Percentiles rank a stretch among this genome's conserved stretches.
These are phyloP conservation scores for Biscogniauxia sp. DNA, from an alignment of 2,329 filamentous ascomycete species.

Conservation along the genomic window DNA sequence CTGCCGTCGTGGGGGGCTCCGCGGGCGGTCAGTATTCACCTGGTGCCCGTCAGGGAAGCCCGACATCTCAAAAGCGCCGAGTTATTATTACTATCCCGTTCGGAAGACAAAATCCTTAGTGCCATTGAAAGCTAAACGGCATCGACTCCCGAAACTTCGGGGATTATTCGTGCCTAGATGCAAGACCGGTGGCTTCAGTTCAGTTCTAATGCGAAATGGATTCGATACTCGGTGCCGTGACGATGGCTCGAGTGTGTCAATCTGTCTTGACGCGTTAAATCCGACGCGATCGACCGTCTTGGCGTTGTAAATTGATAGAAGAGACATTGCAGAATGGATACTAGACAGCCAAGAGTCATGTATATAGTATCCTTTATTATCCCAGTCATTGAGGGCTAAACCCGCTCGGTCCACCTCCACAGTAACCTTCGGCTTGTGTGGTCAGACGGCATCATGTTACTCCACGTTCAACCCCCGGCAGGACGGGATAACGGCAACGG, in stretches of 20 bases:
- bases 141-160: neutral
- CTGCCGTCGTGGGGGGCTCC: slow-evolving; percentile 26
- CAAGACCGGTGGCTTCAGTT: neutral
- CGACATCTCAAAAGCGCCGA: neutral
- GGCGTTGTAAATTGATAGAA: neutral
- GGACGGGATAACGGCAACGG: neutral
- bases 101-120: neutral
- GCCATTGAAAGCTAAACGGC: neutral
- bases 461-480: neutral
- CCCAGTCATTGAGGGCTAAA: neutral
- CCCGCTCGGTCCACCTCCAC: neutral
- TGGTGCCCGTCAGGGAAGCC: neutral
- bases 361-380: neutral
- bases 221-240: neutral
- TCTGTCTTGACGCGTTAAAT: neutral
- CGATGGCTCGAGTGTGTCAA: neutral
- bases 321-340: neutral
- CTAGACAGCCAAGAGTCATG: too few species aligned
- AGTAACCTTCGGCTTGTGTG: neutral
- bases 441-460: neutral
- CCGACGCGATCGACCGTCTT: neutral
- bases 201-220: neutral
- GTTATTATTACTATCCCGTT: neutral
- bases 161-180: neutral
- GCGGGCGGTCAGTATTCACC: slow-evolving; percentile 7